phyloP scores from a whole-genome alignment of 2,329 filamentous ascomycete genomes.

The Trichoderma atrobrunneum region DNA sequence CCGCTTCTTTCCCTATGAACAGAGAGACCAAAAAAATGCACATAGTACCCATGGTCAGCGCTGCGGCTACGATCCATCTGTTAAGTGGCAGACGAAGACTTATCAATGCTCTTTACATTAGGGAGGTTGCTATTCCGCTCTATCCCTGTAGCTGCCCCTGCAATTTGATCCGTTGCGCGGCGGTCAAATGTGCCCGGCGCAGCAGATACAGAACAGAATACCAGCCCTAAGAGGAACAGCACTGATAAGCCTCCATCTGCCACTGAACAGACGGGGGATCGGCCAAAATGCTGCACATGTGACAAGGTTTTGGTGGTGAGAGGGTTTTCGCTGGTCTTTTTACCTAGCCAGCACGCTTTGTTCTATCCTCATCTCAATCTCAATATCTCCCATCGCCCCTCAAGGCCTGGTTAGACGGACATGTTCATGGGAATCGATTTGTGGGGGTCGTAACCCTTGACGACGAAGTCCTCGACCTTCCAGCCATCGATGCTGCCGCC shows the following conservation, averaged over 20 bases:
- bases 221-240: neutral
- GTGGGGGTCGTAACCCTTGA: constrained; percentile 86
- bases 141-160: neutral
- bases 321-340: neutral
- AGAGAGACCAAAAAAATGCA: too few relatives aligned
- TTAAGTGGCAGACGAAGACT: neutral
- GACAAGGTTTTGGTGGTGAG: neutral
- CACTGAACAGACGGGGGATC: neutral
- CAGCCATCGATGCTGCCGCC: constrained; percentile 84
- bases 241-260: constrained; percentile 1
- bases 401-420: constrained; percentile 62
- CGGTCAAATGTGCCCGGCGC: neutral
- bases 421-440: constrained; percentile 97
- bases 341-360: neutral
- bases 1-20: neutral
- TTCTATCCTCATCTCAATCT: neutral
- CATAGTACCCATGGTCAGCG: neutral
- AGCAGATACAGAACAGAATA: neutral
- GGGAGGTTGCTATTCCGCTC: neutral
- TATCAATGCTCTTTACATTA: neutral
- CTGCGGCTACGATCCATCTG: neutral
- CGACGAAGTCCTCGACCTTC: constrained; percentile 81
- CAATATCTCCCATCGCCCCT: neutral
- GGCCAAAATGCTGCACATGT: neutral
- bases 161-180: neutral